phyloP scores from a whole-genome alignment of 1,284 basidiomycete genomes.

The Sporisorium iseilematis-ciliati region DNA sequence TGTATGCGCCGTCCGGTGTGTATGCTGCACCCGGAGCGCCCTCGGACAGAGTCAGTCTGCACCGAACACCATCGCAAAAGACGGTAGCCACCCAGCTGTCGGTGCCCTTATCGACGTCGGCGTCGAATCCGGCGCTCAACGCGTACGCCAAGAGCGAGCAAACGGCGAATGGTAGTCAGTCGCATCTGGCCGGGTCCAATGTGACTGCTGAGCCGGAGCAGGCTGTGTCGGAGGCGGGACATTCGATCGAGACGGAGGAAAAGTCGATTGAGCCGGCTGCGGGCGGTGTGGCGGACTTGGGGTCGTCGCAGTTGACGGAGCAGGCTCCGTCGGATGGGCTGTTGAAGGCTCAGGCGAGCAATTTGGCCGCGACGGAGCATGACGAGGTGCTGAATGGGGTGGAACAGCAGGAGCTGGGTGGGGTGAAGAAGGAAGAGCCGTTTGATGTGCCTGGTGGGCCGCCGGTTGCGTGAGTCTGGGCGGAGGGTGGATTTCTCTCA shows the following conservation, averaged over 20 bases:
- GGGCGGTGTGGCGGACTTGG: slow-evolving; percentile 3
- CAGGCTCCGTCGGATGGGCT: slow-evolving; percentile 11
- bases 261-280: slow-evolving; percentile 13
- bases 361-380: slow-evolving; percentile 40
- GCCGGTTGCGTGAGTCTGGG: slow-evolving; percentile 23
- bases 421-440: slow-evolving; percentile 11
- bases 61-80: slow-evolving; percentile 60
- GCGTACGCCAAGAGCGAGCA: slow-evolving; percentile 38
- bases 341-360: slow-evolving; percentile 31
- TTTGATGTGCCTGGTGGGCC: slow-evolving; percentile 35
- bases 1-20: slow-evolving; percentile 24
- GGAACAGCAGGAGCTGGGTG: background rate
- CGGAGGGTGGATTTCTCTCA: background rate
- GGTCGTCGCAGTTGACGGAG: slow-evolving; percentile 14
- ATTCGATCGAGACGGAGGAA: slow-evolving; percentile 5
- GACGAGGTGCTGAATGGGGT: slow-evolving; percentile 19
- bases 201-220: slow-evolving; percentile 18
- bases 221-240: background rate
- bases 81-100: slow-evolving; percentile 64
- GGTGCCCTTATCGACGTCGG: slow-evolving; percentile 54
- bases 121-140: slow-evolving; percentile 38
- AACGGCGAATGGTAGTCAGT: slow-evolving; percentile 33
- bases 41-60: slow-evolving; percentile 48
- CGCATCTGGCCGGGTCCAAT: slow-evolving; percentile 16
- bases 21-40: slow-evolving; percentile 33